phyloP scores from a whole-genome alignment of 108 stramenopile genomes.

The Discostella stelligeroides region DNA sequence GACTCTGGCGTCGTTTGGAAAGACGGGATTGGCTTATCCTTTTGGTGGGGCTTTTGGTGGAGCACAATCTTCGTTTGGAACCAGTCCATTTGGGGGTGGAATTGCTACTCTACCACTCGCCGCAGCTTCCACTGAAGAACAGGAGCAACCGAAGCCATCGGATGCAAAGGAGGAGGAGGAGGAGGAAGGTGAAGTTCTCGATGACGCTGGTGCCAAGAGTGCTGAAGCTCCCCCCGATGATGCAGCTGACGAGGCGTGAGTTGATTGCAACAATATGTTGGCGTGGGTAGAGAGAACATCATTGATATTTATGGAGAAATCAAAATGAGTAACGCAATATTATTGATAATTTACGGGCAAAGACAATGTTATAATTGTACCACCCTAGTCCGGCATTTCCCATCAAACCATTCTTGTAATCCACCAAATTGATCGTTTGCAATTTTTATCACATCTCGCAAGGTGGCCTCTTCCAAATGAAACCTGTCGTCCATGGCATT shows the following conservation, averaged over 20 bases:
- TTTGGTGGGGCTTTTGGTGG: slow-evolving; percentile 14
- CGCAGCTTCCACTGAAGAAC: background rate
- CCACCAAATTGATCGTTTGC: slow-evolving; percentile 57
- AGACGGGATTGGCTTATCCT: slow-evolving; percentile 12
- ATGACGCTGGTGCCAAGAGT: background rate
- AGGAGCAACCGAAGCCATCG: slow-evolving; percentile 19
- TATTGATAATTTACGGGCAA: background rate
- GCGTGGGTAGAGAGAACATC: background rate
- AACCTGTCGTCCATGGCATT: slow-evolving; percentile 22
- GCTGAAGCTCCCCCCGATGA: slow-evolving; percentile 10
- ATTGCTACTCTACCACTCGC: slow-evolving; percentile 8
- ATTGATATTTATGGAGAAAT: background rate
- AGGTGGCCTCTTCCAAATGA: slow-evolving; percentile 44
- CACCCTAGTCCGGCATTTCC: slow-evolving; percentile 64
- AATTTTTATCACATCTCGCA: slow-evolving; percentile 17
- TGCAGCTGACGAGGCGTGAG: slow-evolving; percentile 35
- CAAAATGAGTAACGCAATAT: too few species aligned
- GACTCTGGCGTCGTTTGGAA: slow-evolving; percentile 29
- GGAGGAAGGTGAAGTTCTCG: slow-evolving; percentile 30
- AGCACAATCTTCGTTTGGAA: slow-evolving; percentile 11
- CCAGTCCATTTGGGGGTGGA: slow-evolving; percentile 39
- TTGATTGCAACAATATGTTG: background rate
- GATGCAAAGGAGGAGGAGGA: slow-evolving; percentile 18
- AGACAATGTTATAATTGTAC: slow-evolving; percentile 14
- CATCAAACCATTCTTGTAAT: slow-evolving; percentile 65